phyloP scores from a whole-genome alignment of 2,329 filamentous ascomycete species.

The Exophiala sp. region DNA sequence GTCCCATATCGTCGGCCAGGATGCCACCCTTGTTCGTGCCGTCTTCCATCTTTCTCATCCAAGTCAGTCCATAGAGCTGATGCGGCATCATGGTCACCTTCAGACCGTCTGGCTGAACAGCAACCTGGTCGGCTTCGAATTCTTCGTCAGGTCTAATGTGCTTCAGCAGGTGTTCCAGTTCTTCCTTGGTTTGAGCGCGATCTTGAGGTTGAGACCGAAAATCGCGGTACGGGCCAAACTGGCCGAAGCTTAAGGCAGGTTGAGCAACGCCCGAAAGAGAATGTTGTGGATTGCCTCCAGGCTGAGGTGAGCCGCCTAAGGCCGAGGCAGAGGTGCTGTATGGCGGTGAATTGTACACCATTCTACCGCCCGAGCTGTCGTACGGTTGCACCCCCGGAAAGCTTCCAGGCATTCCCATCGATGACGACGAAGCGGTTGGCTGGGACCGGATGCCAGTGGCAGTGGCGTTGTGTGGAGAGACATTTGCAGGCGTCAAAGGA shows the following conservation, averaged over 20 bases:
- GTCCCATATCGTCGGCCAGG: conserved; percentile 73
- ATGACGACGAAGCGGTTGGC: neutral
- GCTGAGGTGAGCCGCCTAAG: neutral
- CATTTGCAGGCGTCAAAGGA: neutral
- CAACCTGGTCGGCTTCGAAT: conserved; percentile 50
- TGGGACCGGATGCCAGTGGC: conserved; percentile 1
- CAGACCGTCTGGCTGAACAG: conserved; percentile 59
- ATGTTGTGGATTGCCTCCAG: neutral
- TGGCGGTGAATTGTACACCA: conserved; percentile 16
- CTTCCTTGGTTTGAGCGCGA: conserved; percentile 52
- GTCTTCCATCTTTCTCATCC: conserved; percentile 69
- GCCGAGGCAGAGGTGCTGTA: neutral
- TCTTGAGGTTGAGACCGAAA: conserved; percentile 32
- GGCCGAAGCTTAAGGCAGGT: neutral
- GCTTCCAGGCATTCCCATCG: conserved; percentile 18
- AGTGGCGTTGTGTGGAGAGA: neutral
- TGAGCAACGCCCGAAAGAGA: neutral
- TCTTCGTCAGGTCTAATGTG: conserved; percentile 70
- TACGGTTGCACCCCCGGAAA: conserved; percentile 14
- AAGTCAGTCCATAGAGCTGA: conserved; percentile 69
- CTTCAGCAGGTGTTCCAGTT: conserved; percentile 63
- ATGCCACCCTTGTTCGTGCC: conserved; percentile 69
- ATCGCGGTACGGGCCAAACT: neutral
- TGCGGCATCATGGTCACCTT: conserved; percentile 68
- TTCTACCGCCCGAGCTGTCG: conserved; percentile 15